Evolutionary conservation across 202 grass and related monocot species (phyloP), one percentile per base, ranked within the genome.

Genomic region (Carex sylvatica): DNA sequence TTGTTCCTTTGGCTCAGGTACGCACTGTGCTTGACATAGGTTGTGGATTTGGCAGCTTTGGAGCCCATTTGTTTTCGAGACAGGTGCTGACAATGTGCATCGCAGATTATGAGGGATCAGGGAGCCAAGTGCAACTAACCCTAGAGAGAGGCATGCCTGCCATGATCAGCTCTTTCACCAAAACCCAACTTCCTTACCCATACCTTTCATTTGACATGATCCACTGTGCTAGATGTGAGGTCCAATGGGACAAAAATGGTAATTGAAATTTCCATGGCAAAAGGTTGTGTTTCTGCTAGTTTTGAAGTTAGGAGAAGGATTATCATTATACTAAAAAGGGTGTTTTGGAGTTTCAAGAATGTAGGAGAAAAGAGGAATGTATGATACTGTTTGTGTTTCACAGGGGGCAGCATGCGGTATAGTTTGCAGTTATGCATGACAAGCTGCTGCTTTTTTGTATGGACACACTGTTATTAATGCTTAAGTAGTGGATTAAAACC

Each of bases 141-240:
- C 82, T 99, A 52, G 96, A 99, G 88, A 96, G 96, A 96, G 96
- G 96, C 82, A 93, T 99, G 84, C 93, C 96, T 84, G 91, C 96
- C 80, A 87, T 99, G 87, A 93, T 96, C 12, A 91, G 91, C 83
- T 99, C 96, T 49, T 99, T 99, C 90, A 86, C 82, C 12, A 92
- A 89, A 65, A 81, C 28, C 4, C 96, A 96, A 61, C 90, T 99
- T 55, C 96, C 96, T 36, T 99, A 92, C 79, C 91, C 96, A 0
- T 93, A 90, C 82, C 91, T 99, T 83, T 99, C 96, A 69, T 99
- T 99, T 13, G 96, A 99, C 82, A 92, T 96, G 96, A 87, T 99
- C 74, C 96, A 99, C 64, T 99, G 96, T 67, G 91, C 96, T 2
- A 95, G 89, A 83, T 99, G 93, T 82, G 94, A 91, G 61, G n/a